Evolutionary conservation across 495 filamentous ascomycete genomes (phyloP).

Genomic region (Tuber magnatum): DNA sequence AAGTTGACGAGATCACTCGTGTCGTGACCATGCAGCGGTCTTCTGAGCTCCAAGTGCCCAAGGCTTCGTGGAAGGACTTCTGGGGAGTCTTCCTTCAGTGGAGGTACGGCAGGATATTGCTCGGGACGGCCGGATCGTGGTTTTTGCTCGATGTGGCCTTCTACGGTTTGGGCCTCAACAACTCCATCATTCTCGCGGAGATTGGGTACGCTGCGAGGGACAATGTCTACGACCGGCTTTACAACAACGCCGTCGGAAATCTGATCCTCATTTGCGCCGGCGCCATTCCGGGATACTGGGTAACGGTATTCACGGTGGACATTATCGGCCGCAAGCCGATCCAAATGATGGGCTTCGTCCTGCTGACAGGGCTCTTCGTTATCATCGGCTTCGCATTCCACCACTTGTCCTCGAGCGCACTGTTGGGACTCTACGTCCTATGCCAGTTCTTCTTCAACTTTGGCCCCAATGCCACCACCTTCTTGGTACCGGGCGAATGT

Average conservation of each 20-base stretch:
- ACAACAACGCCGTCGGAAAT: constrained; percentile 66
- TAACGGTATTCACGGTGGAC: constrained; percentile 63
- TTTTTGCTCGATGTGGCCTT: constrained; percentile 63
- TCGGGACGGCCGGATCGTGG: constrained; percentile 75
- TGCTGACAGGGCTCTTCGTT: constrained; percentile 69
- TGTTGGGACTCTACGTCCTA: constrained; percentile 69
- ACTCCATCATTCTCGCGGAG: constrained; percentile 57
- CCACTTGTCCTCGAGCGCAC: constrained; percentile 46
- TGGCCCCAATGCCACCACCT: constrained; percentile 81
- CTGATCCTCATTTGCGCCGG: constrained; percentile 69
- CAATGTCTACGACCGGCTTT: constrained; percentile 60
- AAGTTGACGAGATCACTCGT: constrained; percentile 50
- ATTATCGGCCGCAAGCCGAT: constrained; percentile 72
- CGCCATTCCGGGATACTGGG: constrained; percentile 72
- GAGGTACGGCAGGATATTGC: constrained; percentile 64
- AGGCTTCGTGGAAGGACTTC: constrained; percentile 62
- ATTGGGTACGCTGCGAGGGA: constrained; percentile 58
- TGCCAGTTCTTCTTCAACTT: constrained; percentile 88
- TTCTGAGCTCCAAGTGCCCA: constrained; percentile 51
- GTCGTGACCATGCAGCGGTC: constrained; percentile 44
- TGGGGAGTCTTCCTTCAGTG: constrained; percentile 58
- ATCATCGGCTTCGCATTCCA: constrained; percentile 68
- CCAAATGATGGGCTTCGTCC: constrained; percentile 65
- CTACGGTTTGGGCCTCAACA: constrained; percentile 75
- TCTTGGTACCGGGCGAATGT: constrained; percentile 82